phyloP scores from a whole-genome alignment of 192 early-diverging fungal species.

The Diversispora epigaea region DNA sequence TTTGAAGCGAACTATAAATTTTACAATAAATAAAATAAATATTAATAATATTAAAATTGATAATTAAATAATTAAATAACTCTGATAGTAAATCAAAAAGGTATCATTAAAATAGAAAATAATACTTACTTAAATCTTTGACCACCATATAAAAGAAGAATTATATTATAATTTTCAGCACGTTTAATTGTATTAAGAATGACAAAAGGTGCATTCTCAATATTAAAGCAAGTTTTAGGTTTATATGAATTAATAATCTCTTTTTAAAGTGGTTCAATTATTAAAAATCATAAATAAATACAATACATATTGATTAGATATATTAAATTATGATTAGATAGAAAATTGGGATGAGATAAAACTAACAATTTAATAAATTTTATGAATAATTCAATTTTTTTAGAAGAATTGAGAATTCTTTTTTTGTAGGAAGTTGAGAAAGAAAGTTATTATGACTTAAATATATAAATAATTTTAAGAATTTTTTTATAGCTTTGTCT shows the following conservation, averaged over 20 bases:
- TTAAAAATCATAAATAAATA: background rate
- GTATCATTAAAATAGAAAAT: background rate
- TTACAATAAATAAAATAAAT: no score
- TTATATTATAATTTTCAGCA: slow-evolving; percentile 76
- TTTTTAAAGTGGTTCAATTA: slow-evolving; percentile 20
- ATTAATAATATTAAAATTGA: slow-evolving; percentile 12
- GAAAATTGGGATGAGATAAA: no score
- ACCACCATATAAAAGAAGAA: slow-evolving; percentile 89
- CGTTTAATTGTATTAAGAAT: slow-evolving; percentile 91
- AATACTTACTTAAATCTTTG: slow-evolving; percentile 55
- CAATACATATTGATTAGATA: background rate
- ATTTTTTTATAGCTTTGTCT: no score
- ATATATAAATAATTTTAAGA: no score
- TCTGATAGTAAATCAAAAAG: no score
- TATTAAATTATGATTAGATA: background rate
- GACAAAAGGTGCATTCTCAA: slow-evolving; percentile 63
- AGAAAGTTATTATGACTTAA: no score
- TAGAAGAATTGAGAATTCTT: no score
- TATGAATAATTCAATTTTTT: no score
- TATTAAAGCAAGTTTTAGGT: slow-evolving; percentile 40
- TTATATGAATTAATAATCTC: background rate
- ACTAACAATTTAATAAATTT: no score
- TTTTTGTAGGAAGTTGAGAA: no score
- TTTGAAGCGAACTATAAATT: slow-evolving; percentile 46
- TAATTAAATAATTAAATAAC: background rate